Base-by-base conservation (phyloP, 192 early-diverging fungal species). In the Radiomyces spectabilis region DNA sequence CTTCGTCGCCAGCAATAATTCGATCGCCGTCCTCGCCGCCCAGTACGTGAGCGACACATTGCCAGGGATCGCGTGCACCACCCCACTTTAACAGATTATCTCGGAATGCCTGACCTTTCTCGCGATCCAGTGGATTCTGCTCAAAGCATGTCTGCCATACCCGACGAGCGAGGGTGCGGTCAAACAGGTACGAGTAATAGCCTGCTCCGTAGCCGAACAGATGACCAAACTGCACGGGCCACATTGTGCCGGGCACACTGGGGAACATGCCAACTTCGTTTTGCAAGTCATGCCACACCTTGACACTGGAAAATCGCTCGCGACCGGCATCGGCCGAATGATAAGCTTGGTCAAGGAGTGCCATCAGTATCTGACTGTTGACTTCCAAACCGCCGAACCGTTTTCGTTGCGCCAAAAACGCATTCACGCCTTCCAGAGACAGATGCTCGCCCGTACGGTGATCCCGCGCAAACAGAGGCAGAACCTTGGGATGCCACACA, bases 181-280 rank as follows among this genome's bases (percentile, higher is more conserved):
- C 85, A 82, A 95, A 91, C 19, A 97, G 71, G 56, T 99, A 99
- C n/a, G 86, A 77, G 48, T 97, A 99, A 70, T 99, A 99, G 5
- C 83, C 86, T 7, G 89, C 86, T 15, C 93, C 93, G 55, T 99
- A 99, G 0, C 85, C 84, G 56, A 87, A 85, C 61, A 99, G 55
- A 52, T 99, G 96, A 2, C 81, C 81, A 67, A 99, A 97, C 51
- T 92, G 88, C 1, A 83, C 84, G 57, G 93, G 94, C 92, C 92
- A 97, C 42, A 76, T 76, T 3, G 93, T 91, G 4, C 78, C 82
- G 1, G 70, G 53, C 4, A 85, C 83, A 38, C 84, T 78, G 0
- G 85, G 84, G 50, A 94, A 87, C 6, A 87, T 55, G n/a, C 85
- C 74, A 24, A 71, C 72, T 0, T 68, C 47, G 21, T 74, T 62